These are phyloP conservation scores for Silybum marianum DNA, from an alignment of 129 eudicot species.

Conservation along the genomic window DNA sequence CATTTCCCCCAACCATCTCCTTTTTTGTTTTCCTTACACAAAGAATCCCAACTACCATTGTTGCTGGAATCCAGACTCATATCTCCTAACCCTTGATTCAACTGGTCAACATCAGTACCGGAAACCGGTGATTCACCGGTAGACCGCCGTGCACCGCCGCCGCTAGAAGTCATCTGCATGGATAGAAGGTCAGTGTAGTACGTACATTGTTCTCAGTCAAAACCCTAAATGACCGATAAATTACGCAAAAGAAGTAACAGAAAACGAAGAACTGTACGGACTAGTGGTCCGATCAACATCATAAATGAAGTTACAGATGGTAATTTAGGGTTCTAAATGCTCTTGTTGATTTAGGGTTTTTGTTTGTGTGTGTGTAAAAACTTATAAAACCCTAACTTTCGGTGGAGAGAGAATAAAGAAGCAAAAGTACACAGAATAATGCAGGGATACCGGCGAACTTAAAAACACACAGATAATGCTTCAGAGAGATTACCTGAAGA, in stretches of 20 bases:
- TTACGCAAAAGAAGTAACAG: constrained; percentile 10
- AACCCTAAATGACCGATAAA: constrained; percentile 18
- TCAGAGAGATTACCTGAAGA: constrained; percentile 2
- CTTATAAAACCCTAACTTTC: constrained; percentile 3
- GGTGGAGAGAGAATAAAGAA: not conserved
- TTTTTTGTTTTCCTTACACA: constrained; percentile 40
- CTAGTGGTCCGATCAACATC: not conserved
- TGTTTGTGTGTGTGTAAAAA: not conserved
- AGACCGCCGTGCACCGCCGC: constrained; percentile 20
- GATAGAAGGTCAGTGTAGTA: not conserved
- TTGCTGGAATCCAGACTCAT: constrained; percentile 40
- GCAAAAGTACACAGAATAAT: not conserved
- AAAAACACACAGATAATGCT: not conserved
- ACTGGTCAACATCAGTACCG: constrained; percentile 34
- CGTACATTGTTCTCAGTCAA: not conserved
- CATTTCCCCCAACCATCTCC: constrained; percentile 40
- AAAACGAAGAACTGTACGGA: not conserved
- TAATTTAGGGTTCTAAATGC: not conserved
- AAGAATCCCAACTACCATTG: constrained; percentile 63
- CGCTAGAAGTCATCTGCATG: constrained; percentile 50
- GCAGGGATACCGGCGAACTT: not conserved
- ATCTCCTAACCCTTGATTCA: constrained; percentile 44
- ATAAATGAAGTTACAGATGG: not conserved
- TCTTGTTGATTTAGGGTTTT: constrained; percentile 9
- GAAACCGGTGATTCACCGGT: constrained; percentile 12